phyloP scores from a whole-genome alignment of 805 yeast genomes.

The Yamadazyma olivae region DNA sequence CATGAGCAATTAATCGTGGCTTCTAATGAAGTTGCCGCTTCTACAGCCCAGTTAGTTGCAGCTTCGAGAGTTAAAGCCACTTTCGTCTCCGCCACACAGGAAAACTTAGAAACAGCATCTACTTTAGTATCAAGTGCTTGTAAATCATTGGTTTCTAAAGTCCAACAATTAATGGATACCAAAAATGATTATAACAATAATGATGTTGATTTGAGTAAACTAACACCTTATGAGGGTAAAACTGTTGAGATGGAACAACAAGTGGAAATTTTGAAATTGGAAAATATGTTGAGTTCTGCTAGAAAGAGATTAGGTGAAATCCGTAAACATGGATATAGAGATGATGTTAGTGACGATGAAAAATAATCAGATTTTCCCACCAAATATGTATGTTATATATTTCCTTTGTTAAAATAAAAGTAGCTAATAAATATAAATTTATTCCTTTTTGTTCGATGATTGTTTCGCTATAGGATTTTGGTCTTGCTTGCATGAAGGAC shows the following conservation, averaged over 20 bases:
- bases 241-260: constrained; percentile 91
- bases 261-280: constrained; percentile 81
- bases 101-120: constrained; percentile 64
- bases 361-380: constrained; percentile 24
- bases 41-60: constrained; percentile 89
- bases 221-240: constrained; percentile 76
- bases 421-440: no score
- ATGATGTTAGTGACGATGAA: constrained; percentile 55
- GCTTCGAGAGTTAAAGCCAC: constrained; percentile 86
- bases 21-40: constrained; percentile 87
- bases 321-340: constrained; percentile 71
- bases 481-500: no score
- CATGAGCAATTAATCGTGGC: constrained; percentile 87
- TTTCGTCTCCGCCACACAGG: constrained; percentile 73
- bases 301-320: constrained; percentile 83
- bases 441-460: no score
- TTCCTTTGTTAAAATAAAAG: no score
- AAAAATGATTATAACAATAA: constrained; percentile 27
- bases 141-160: constrained; percentile 65
- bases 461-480: no score
- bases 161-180: constrained; percentile 53
- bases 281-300: constrained; percentile 66
- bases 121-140: constrained; percentile 74
- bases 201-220: constrained; percentile 60
- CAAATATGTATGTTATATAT: no score